These are phyloP conservation scores for Mesembryanthemum crystallinum DNA, from an alignment of 148 eudicot genomes.

Conservation along the genomic window DNA sequence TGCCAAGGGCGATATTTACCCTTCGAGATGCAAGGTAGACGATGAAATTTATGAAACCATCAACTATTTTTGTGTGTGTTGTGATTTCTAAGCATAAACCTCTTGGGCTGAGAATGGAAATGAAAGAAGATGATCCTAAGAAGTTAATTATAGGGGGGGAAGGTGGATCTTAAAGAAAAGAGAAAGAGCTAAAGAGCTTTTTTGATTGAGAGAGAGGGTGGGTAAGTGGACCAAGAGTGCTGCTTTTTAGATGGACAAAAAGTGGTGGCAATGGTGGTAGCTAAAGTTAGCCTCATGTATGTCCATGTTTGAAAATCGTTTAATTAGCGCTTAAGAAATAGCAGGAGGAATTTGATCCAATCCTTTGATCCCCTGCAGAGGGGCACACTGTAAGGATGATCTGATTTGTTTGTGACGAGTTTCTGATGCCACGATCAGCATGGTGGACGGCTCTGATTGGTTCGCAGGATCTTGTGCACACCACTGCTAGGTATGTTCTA, in stretches of 20 bases:
- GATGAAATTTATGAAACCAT: background rate
- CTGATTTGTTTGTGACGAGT: slow-evolving; percentile 14
- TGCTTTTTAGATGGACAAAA: slow-evolving; percentile 43
- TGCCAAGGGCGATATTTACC: background rate
- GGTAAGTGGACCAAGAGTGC: slow-evolving; percentile 35
- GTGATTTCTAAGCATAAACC: slow-evolving; percentile 7
- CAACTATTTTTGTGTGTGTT: background rate
- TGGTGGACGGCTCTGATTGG: slow-evolving; percentile 13
- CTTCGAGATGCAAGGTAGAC: background rate
- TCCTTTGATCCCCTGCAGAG: slow-evolving; percentile 16
- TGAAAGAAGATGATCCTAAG: slow-evolving; percentile 14
- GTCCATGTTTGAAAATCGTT: slow-evolving; percentile 33
- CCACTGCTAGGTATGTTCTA: slow-evolving; percentile 15
- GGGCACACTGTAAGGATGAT: slow-evolving; percentile 12
- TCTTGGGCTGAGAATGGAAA: background rate
- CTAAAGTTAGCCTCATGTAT: slow-evolving; percentile 30
- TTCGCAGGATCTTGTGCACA: slow-evolving; percentile 1
- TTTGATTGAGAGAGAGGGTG: slow-evolving; percentile 25
- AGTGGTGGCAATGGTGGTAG: slow-evolving; percentile 25
- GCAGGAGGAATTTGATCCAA: slow-evolving; percentile 16
- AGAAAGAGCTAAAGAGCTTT: slow-evolving; percentile 30
- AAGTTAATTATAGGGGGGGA: slow-evolving; percentile 17
- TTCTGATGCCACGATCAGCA: slow-evolving; percentile 11
- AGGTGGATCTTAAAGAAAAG: slow-evolving; percentile 22
- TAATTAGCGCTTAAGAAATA: slow-evolving; percentile 41